phyloP scores from a whole-genome alignment of 192 early-diverging fungal species.

The Physocladia obscura region DNA sequence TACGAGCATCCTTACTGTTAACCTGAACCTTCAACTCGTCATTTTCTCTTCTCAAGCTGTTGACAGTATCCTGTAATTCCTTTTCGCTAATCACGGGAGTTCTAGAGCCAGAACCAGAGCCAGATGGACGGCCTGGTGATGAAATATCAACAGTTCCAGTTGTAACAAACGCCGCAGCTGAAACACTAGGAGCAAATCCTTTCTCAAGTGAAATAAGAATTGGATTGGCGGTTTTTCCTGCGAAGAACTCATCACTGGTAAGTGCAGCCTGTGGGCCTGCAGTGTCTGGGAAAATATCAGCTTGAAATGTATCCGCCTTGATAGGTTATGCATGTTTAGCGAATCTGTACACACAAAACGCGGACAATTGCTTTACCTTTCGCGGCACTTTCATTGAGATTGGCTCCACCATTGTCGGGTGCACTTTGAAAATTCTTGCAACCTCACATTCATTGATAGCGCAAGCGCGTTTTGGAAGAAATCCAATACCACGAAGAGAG shows the following conservation, averaged over 20 bases:
- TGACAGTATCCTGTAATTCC: conserved; percentile 73
- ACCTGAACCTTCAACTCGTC: conserved; percentile 77
- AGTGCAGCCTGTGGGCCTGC: conserved; percentile 77
- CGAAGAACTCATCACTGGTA: conserved; percentile 90
- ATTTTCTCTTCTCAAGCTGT: conserved; percentile 75
- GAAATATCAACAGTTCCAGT: conserved; percentile 55
- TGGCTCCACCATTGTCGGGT: conserved; percentile 85
- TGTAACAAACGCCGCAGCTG: conserved; percentile 75
- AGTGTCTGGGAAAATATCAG: conserved; percentile 90
- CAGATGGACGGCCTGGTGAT: conserved; percentile 1
- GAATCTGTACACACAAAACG: background rate
- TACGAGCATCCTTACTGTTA: conserved; percentile 69
- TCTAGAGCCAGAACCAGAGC: background rate
- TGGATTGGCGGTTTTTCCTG: conserved; percentile 79
- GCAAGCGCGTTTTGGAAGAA: conserved; percentile 90
- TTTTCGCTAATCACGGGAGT: conserved; percentile 46
- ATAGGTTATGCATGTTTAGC: background rate
- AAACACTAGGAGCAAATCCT: conserved; percentile 63
- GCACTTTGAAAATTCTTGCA: conserved; percentile 91
- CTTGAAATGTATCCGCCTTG: conserved; percentile 93
- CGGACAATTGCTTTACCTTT: conserved; percentile 57
- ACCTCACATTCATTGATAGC: conserved; percentile 87
- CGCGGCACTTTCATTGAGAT: conserved; percentile 95
- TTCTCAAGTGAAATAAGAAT: conserved; percentile 70
- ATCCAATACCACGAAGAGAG: conserved; percentile 90